A percentile compares a stretch with the other conserved stretches of the same genome.
Evolutionary conservation across 2,329 filamentous ascomycete genomes (phyloP).

Genomic region (Diatrype stigma): DNA sequence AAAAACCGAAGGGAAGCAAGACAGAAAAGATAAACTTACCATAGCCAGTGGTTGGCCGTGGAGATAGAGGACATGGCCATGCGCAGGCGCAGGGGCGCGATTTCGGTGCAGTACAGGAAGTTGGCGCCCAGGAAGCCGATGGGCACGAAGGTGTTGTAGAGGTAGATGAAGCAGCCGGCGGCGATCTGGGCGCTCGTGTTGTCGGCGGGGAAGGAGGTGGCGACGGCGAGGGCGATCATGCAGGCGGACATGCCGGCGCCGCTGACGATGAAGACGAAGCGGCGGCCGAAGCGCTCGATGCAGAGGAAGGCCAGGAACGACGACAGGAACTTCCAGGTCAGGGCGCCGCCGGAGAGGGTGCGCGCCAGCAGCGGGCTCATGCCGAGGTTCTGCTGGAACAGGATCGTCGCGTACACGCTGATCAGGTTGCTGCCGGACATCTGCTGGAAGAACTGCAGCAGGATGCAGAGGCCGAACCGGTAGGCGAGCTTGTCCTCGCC

Average conservation of each 20-base stretch:
- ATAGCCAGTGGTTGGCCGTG: slow-evolving; percentile 51
- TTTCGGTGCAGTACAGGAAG: slow-evolving; percentile 57
- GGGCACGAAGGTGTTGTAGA: slow-evolving; percentile 58
- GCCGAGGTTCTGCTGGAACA: slow-evolving; percentile 38
- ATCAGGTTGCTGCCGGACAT: slow-evolving; percentile 46
- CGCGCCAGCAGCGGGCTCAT: slow-evolving; percentile 32
- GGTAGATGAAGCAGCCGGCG: slow-evolving; percentile 52
- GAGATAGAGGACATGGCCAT: slow-evolving; percentile 54
- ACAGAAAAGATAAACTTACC: slow-evolving; percentile 27
- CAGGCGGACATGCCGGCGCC: slow-evolving; percentile 49
- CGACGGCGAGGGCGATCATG: slow-evolving; percentile 50
- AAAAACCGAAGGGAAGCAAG: neutral
- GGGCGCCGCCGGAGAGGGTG: slow-evolving; percentile 42
- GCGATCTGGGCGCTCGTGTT: slow-evolving; percentile 46
- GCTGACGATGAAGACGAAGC: slow-evolving; percentile 47
- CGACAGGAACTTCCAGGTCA: slow-evolving; percentile 50
- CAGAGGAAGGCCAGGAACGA: slow-evolving; percentile 44
- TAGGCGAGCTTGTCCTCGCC: slow-evolving; percentile 47
- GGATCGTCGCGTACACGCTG: slow-evolving; percentile 40
- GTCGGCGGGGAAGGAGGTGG: slow-evolving; percentile 42
- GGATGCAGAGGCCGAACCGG: slow-evolving; percentile 45
- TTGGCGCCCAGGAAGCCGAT: slow-evolving; percentile 57
- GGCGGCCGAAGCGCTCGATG: slow-evolving; percentile 47
- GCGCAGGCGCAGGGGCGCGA: slow-evolving; percentile 47
- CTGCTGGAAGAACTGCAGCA: slow-evolving; percentile 47